These are phyloP conservation scores for Breynia disticha DNA, from an alignment of 441 rosid genomes.

Conservation along the genomic window DNA sequence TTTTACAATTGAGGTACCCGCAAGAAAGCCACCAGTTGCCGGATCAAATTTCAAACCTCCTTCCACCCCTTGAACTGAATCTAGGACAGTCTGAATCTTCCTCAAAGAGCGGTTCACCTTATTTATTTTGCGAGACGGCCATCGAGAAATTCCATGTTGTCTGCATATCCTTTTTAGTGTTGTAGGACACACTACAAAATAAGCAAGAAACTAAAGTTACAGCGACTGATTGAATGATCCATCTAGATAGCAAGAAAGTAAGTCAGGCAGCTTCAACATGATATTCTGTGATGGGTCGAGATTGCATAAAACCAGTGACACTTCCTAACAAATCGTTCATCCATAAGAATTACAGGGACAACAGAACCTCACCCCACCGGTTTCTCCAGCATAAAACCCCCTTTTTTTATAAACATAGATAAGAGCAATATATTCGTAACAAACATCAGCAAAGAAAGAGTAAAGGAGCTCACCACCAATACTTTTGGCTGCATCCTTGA, in stretches of 20 bases:
- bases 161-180: conserved; percentile 94
- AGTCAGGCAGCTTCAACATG: not conserved
- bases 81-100: conserved; percentile 75
- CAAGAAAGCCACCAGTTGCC: conserved; percentile 54
- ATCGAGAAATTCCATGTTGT: conserved; percentile 87
- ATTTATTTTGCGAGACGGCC: conserved; percentile 96
- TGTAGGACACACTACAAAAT: conserved; percentile 77
- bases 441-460: conserved; percentile 5
- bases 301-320: not conserved
- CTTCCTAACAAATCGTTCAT: conserved; percentile 1
- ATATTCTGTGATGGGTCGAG: not conserved
- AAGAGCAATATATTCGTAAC: not conserved
- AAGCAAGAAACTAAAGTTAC: conserved; percentile 15
- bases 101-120: conserved; percentile 78
- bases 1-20: conserved; percentile 38
- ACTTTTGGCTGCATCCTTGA: conserved; percentile 94
- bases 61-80: conserved; percentile 89
- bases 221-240: not conserved
- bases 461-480: conserved; percentile 64
- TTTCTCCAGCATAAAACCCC: too few species aligned
- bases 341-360: conserved; percentile 3
- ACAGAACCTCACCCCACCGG: not conserved
- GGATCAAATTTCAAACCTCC: conserved; percentile 77
- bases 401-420: too few species aligned
- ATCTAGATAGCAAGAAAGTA: conserved; percentile 2